Evolutionary conservation across 352 stramenopile species (phyloP), one percentile per base, ranked within the genome.

Genomic region (Globisporangium carolinianum): DNA sequence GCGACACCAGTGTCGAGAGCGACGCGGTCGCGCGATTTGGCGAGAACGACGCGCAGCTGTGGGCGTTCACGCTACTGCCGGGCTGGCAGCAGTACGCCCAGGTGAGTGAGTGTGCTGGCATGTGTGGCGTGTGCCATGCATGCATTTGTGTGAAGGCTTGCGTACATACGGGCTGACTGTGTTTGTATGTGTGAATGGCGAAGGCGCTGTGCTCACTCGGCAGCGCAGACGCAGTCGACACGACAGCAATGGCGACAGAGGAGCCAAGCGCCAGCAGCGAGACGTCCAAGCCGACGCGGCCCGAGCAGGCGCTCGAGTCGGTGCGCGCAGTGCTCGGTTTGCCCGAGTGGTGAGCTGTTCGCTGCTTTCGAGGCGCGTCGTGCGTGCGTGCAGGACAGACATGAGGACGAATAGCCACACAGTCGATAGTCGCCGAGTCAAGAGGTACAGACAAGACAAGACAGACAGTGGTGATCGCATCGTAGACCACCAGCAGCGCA

Each of bases 41-140:
- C 17, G 50, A 58, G 42, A 63, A 63, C 35, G 57, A 63, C 15
- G 48, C 55, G n/a, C 48, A 51, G 32, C 48, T 71, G 17, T 52
- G 39, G 51, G 56, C 62, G 37, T 73, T 73, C 32, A 56, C 69
- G 24, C 42, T 32, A 18, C 57, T 69, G 5, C 66, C 69, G 0
- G 69, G 69, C 9, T 76, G 66, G 69, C 57, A 62, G 59, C 65
- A 76, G 48, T 69, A 53, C 32, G 61, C 63, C 6, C 17, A 57
- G 66, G 66, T 73, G 63, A 24, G 51, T 39, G 6, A 24, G 10
- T 38, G 47, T 24, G n/a, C 9, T 17, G 18, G 8, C 17, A 14
- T 15, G 17, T 15, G 24, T 9, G 6, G 1, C 17, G 18, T 35
- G 6, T 5, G 18, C 38, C 18, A 51, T 12, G 8, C 1, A 11